phyloP scores from a whole-genome alignment of 768 basidiomycete genomes.

The Boletus eberwhitei region DNA sequence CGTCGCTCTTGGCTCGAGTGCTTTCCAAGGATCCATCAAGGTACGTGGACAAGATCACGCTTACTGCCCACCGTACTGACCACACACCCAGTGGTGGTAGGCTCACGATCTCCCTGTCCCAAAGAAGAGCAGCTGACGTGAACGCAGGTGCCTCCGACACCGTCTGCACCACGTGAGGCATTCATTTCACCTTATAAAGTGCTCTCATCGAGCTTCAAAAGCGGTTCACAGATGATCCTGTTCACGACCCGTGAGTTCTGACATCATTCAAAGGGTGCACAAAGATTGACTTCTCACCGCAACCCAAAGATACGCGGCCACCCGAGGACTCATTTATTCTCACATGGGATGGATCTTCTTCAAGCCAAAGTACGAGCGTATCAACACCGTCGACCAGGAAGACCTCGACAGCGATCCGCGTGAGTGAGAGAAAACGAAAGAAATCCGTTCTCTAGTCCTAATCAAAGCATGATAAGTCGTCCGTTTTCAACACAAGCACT shows the following conservation, averaged over 20 bases:
- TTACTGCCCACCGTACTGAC: neutral
- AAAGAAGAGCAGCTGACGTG: neutral
- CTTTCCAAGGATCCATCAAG: slow-evolving; percentile 10
- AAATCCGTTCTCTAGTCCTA: neutral
- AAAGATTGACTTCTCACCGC: neutral
- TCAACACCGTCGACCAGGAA: slow-evolving; percentile 3
- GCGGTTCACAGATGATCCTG: slow-evolving; percentile 11
- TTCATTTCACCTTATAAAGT: neutral
- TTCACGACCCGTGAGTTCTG: slow-evolving; percentile 10
- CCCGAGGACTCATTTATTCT: slow-evolving; percentile 7
- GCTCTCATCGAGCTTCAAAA: neutral
- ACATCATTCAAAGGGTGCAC: neutral
- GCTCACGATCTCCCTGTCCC: neutral
- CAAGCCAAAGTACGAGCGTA: slow-evolving; percentile 8
- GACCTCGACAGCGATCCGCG: slow-evolving; percentile 4
- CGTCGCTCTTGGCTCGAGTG: slow-evolving; percentile 8
- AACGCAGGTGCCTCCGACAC: slow-evolving; percentile 10
- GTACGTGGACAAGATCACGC: neutral
- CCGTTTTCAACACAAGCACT: slow-evolving; percentile 10
- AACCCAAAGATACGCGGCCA: slow-evolving; percentile 7
- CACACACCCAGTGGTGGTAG: slow-evolving; percentile 6
- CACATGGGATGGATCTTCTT: slow-evolving; percentile 14
- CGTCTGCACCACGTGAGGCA: slow-evolving; percentile 8
- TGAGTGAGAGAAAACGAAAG: slow-evolving; percentile 3
- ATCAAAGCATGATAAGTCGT: neutral